phyloP scores from a whole-genome alignment of 352 stramenopile genomes.

The Plasmopara muralis region DNA sequence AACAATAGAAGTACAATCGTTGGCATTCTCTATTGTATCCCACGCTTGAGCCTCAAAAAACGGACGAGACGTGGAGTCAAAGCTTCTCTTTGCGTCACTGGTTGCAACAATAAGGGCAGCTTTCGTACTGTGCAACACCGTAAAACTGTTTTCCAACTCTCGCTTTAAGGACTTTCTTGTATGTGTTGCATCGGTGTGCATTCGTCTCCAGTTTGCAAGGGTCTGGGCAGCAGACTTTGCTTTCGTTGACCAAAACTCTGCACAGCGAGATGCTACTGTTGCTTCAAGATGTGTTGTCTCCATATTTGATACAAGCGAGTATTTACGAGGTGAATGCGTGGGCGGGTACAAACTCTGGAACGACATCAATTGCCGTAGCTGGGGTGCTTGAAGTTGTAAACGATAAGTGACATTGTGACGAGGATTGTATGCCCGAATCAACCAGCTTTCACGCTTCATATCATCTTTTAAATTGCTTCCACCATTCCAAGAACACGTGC shows the following conservation, averaged over 20 bases:
- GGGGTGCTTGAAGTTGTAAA: conserved; percentile 33
- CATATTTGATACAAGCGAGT: conserved; percentile 20
- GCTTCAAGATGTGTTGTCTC: conserved; percentile 14
- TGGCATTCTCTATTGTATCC: conserved; percentile 77
- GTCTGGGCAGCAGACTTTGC: conserved; percentile 15
- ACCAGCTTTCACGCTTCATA: conserved; percentile 26
- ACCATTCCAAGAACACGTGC: conserved; percentile 38
- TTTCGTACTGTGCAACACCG: conserved; percentile 17
- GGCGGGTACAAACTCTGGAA: background rate
- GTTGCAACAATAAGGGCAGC: conserved; percentile 22
- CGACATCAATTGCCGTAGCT: conserved; percentile 40
- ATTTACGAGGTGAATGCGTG: background rate
- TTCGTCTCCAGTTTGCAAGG: conserved; percentile 34
- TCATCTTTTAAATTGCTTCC: conserved; percentile 7
- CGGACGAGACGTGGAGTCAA: conserved; percentile 45
- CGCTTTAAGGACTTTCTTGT: conserved; percentile 27
- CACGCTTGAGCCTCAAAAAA: conserved; percentile 66
- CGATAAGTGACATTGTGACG: conserved; percentile 46
- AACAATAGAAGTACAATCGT: conserved; percentile 64
- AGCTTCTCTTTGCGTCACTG: conserved; percentile 31
- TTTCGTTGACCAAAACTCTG: conserved; percentile 21
- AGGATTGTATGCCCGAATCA: conserved; percentile 66
- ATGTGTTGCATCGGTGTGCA: conserved; percentile 34
- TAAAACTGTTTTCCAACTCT: conserved; percentile 21
- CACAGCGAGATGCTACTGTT: conserved; percentile 9